Evolutionary conservation across 106 monocot genomes (phyloP).

Genomic region (Allium sativum): DNA sequence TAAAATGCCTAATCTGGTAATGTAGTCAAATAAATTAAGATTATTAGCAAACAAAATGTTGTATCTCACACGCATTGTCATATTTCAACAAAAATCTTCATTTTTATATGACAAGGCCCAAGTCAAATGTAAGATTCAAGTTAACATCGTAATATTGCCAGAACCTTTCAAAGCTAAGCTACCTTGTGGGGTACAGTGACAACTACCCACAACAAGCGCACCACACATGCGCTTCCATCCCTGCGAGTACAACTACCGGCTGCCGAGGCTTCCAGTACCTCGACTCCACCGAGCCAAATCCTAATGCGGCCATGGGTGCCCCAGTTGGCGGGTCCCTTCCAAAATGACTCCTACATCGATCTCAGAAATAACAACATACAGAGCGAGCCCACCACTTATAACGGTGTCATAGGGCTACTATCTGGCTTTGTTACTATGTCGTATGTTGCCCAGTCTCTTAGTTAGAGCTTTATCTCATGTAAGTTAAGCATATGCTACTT

Average conservation of each 20-base stretch:
- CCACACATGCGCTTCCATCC: conserved; percentile 91
- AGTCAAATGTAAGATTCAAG: too few species aligned
- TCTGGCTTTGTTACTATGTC: conserved; percentile 74
- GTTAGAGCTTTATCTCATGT: background rate
- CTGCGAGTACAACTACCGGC: conserved; percentile 33
- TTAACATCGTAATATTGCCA: too few species aligned
- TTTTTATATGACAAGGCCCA: too few species aligned
- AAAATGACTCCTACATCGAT: conserved; percentile 74
- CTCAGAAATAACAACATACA: conserved; percentile 64
- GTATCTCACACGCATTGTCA: too few species aligned
- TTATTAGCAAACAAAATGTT: too few species aligned
- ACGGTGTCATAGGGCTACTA: conserved; percentile 59
- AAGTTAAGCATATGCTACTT: background rate
- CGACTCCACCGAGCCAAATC: conserved; percentile 42
- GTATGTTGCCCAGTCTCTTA: conserved; percentile 34
- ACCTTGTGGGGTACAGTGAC: conserved; percentile 74
- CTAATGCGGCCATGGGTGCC: conserved; percentile 67
- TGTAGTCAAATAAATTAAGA: too few species aligned
- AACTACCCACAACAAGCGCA: conserved; percentile 76
- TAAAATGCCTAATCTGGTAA: too few species aligned
- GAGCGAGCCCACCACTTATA: conserved; percentile 76
- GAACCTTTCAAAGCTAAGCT: conserved; percentile 85
- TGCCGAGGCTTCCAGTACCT: conserved; percentile 64
- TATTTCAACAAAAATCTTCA: too few species aligned
- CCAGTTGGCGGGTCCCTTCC: conserved; percentile 79